Evolutionary conservation across 2,329 filamentous ascomycete genomes (phyloP).

Genomic region (Ceratocystis variospora): DNA sequence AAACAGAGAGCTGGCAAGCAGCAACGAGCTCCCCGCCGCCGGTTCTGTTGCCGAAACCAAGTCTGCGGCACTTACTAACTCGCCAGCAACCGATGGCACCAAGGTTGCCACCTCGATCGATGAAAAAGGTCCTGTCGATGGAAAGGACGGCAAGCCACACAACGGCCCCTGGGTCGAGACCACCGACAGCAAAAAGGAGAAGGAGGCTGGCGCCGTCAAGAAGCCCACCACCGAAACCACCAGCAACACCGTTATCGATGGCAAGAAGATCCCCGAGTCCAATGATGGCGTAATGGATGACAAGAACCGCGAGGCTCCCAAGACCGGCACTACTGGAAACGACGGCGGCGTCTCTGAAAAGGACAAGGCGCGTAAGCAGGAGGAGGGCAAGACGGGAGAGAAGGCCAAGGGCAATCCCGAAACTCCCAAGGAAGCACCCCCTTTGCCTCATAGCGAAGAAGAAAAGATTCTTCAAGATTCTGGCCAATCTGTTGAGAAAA

Average conservation of each 20-base stretch:
- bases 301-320: slow-evolving; percentile 58
- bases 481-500: slow-evolving; percentile 27
- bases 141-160: slow-evolving; percentile 86
- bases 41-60: slow-evolving; percentile 5
- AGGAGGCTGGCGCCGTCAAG: slow-evolving; percentile 24
- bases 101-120: slow-evolving; percentile 23
- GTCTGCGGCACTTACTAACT: not conserved
- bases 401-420: slow-evolving; percentile 63
- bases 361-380: slow-evolving; percentile 56
- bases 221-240: slow-evolving; percentile 29
- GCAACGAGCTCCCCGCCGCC: slow-evolving; percentile 6
- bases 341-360: slow-evolving; percentile 84
- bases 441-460: slow-evolving; percentile 67
- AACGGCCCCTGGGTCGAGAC: slow-evolving; percentile 65
- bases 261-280: slow-evolving; percentile 46
- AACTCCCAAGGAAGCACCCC: slow-evolving; percentile 72
- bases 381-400: slow-evolving; percentile 51
- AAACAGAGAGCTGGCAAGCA: slow-evolving; percentile 31
- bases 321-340: slow-evolving; percentile 75
- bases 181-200: slow-evolving; percentile 26
- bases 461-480: slow-evolving; percentile 41
- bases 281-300: slow-evolving; percentile 91
- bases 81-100: slow-evolving; percentile 1
- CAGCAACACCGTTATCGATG: slow-evolving; percentile 43
- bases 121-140: slow-evolving; percentile 81